These are phyloP conservation scores for Penicillium thymicola DNA, from an alignment of 2,329 filamentous ascomycete species.

Conservation along the genomic window DNA sequence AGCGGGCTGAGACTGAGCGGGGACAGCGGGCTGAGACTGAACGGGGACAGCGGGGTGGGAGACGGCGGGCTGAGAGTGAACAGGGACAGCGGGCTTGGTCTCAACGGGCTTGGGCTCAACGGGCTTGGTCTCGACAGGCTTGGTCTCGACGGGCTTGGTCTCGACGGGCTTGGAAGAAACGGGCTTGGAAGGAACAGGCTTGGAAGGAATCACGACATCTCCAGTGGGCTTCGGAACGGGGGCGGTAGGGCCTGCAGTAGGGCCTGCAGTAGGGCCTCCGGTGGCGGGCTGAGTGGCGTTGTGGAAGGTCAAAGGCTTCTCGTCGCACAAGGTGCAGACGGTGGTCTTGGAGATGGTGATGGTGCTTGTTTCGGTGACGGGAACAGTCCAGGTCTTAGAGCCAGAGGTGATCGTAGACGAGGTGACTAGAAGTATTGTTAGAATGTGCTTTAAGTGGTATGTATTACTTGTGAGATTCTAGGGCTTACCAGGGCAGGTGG, in stretches of 20 bases:
- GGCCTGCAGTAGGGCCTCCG: constrained; percentile 6
- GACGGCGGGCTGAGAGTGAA: not conserved
- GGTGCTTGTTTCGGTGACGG: constrained; percentile 32
- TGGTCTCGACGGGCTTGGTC: not conserved
- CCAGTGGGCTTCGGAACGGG: constrained; percentile 12
- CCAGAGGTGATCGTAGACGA: constrained; percentile 30
- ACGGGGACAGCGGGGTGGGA: not conserved
- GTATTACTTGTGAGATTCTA: not conserved
- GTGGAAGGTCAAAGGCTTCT: constrained; percentile 17
- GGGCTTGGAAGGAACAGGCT: not conserved
- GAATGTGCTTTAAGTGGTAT: not conserved
- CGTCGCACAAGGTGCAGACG: constrained; percentile 22
- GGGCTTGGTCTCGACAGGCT: constrained; percentile 2
- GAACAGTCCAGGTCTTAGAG: constrained; percentile 26
- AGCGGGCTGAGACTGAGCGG: not conserved
- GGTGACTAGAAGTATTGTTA: constrained; percentile 24
- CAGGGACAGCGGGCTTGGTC: not conserved
- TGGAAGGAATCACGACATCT: constrained; percentile 5
- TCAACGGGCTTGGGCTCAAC: not conserved
- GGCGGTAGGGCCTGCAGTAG: constrained; percentile 12
- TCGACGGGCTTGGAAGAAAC: constrained; percentile 1
- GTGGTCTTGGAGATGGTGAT: constrained; percentile 31
- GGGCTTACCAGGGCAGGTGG: constrained; percentile 33
- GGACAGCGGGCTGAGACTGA: not conserved
- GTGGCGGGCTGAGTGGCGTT: constrained; percentile 12